These are phyloP conservation scores for Tuber microsphaerosporum DNA, from an alignment of 495 filamentous ascomycete species.

Conservation along the genomic window DNA sequence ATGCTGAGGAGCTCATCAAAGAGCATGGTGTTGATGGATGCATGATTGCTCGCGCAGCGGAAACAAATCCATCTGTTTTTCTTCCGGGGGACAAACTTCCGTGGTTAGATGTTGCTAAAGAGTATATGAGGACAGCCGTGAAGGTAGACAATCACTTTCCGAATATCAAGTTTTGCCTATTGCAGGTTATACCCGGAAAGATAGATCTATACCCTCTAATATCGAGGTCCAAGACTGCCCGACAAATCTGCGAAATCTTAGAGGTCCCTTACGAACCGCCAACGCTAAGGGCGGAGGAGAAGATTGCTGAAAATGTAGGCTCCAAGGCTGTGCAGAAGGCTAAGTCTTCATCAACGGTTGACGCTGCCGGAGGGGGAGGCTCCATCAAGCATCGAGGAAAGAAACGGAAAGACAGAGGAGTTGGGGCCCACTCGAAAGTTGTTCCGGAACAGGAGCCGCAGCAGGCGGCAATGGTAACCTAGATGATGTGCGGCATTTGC, in stretches of 20 bases:
- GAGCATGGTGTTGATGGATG: constrained; percentile 83
- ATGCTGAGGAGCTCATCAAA: constrained; percentile 59
- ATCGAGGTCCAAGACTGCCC: constrained; percentile 56
- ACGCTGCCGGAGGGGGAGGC: constrained; percentile 24
- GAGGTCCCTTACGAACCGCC: constrained; percentile 37
- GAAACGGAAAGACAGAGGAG: constrained; percentile 27
- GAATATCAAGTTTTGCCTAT: constrained; percentile 87
- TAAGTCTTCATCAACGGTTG: constrained; percentile 34
- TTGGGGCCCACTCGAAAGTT: constrained; percentile 8
- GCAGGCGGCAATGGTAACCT: constrained; percentile 18
- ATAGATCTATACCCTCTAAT: constrained; percentile 52
- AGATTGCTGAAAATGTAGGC: neutral
- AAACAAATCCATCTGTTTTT: constrained; percentile 82
- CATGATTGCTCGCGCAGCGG: constrained; percentile 92
- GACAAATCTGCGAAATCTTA: constrained; percentile 56
- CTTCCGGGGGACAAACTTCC: constrained; percentile 53
- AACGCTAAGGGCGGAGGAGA: neutral
- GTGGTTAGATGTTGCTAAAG: constrained; percentile 67
- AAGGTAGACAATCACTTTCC: constrained; percentile 74
- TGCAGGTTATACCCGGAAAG: constrained; percentile 78
- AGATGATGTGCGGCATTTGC: neutral
- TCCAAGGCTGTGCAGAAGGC: constrained; percentile 33
- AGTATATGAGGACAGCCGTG: constrained; percentile 64
- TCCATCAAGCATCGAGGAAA: constrained; percentile 14
- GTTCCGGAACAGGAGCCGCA: constrained; percentile 15